Base-by-base conservation (phyloP, 495 filamentous ascomycete genomes). In the Penicillium ucsense region DNA sequence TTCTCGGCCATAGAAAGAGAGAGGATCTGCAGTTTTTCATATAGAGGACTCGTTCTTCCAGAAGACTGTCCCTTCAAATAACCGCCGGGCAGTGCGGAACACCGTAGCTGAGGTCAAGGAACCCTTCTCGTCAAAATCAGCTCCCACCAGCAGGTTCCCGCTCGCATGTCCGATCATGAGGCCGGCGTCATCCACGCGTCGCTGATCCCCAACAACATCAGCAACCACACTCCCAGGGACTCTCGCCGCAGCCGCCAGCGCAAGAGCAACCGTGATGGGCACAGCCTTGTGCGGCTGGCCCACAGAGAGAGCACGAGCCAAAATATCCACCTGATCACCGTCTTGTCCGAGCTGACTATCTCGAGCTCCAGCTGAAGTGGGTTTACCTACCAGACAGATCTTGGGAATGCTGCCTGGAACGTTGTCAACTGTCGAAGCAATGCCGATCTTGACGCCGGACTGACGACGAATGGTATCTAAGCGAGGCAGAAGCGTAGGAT, bases 261-360 rank as follows among this genome's bases (percentile, higher is more conserved):
- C 38, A 8, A 42, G 40, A 0, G 40, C 40, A 12, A 42, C 42
- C 1, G 42, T 48, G 27, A 48, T 48, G 3, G 46, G 83, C 1
- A 80, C 72, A 0, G 82, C 81, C 49, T 76, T 78, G 58, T 86
- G 83, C 10, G 80, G 78, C 53, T 84, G 80, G 1, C 75, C 74
- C 9, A 74, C 71, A 0, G 71, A 73, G 9, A 64, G 72, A 27
- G 50, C 76, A 50, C 53, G 70, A 46, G 58, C 74, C 9, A 70
- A 61, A 10, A 83, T 53, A 55, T 80, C 70, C 4, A 65, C 56
- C 8, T 62, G 31, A 3, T 10, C 38, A 36, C 57, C 45, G 4
- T 59, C 59, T 35, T 61, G 54, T 6, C 55, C 54, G 38, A 40
- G 48, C 39, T 55, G 43, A 4, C 34, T 35, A 40, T 36, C 45